Evolutionary conservation across 331 rosid genomes (phyloP).

Genomic region (Malus hybrid): DNA sequence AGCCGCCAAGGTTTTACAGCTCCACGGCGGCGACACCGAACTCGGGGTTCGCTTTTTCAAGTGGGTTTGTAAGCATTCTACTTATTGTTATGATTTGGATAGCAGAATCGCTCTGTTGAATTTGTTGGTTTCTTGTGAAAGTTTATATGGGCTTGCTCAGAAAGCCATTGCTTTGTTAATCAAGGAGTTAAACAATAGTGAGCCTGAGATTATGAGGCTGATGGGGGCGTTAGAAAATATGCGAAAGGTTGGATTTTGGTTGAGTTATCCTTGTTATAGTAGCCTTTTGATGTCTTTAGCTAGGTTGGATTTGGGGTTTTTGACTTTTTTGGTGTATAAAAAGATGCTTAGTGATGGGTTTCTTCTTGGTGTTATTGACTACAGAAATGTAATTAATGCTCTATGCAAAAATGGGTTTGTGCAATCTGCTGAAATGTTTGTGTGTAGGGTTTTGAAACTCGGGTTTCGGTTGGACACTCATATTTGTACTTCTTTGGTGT

Average conservation of each 20-base stretch:
- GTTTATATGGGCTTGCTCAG: background rate
- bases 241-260: constrained; percentile 4
- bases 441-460: constrained; percentile 3
- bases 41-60: constrained; percentile 9
- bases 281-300: constrained; percentile 9
- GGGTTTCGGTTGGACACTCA: constrained; percentile 2
- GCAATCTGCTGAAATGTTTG: constrained; percentile 9
- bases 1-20: background rate
- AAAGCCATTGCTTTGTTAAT: background rate
- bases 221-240: background rate
- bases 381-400: background rate
- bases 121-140: background rate
- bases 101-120: background rate
- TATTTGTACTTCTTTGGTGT: constrained; percentile 5
- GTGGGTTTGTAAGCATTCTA: constrained; percentile 10
- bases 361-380: constrained; percentile 3
- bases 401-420: constrained; percentile 4
- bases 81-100: constrained; percentile 9
- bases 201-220: background rate
- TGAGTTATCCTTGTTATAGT: constrained; percentile 7
- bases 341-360: constrained; percentile 1
- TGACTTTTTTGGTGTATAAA: constrained; percentile 1
- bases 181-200: background rate
- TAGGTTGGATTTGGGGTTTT: constrained; percentile 4
- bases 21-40: background rate